Evolutionary conservation across 106 monocot species (phyloP), one percentile per base, ranked within the genome.

Genomic region (Apostasia shenzhenica): DNA sequence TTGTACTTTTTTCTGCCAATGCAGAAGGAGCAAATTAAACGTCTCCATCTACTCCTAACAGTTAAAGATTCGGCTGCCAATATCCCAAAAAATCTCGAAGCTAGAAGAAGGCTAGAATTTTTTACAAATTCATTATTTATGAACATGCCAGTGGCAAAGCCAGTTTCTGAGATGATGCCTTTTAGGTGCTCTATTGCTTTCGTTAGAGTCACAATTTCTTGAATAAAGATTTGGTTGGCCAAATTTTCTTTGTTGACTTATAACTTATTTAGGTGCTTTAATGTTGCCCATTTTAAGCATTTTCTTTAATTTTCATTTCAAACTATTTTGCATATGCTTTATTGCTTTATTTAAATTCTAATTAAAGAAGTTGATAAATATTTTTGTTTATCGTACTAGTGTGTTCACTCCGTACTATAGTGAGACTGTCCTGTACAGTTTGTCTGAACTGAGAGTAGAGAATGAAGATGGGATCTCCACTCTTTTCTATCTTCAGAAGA

Each of bases 381-480:
- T 12, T 41, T 64, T 76, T 63, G 3, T 60, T 50, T 76, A 55
- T 74, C 81, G 45, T 58, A 66, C 48, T 63, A 99, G 97, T 72
- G 92, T 99, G n/a, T 99, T 99, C 68, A 99, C 99, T 55, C 99
- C 99, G 10, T 99, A 99, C 73, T 99, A 99, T 64, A 93, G 85
- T 48, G 99, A 99, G 80, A 99, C 90, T 44, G 99, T 99, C 41
- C 78, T 99, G 1, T 99, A 93, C 76, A 93, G 99, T 76, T 82
- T 73, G 12, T 81, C 79, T 13, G 93, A 99, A 41, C 72, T 99
- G 8, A 63, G 70, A 45, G 80, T 48, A 57, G 99, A 93, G 78
- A 99, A 99, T 85, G 93, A 90, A 60, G 99, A 99, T 85, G 99
- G 99, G 12, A 93, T 99, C 47, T 91, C 91, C 63, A 99, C 62